Evolutionary conservation across 1,284 basidiomycete species (phyloP).

Genomic region (Austropuccinia psidii): DNA sequence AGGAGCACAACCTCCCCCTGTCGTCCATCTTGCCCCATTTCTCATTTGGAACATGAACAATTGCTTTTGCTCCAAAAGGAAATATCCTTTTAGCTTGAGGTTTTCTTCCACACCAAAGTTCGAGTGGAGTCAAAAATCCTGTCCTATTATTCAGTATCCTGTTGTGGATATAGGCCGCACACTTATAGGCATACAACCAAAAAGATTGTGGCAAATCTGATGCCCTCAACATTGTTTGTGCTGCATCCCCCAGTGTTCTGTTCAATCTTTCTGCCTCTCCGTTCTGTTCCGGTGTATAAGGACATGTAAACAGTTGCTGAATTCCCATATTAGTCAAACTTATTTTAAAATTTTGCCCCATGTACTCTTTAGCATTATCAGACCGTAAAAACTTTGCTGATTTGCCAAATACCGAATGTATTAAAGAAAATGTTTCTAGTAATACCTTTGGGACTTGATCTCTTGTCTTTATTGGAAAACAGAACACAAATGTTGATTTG

Average conservation of each 20-base stretch:
- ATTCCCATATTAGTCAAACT: not conserved
- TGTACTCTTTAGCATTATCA: not conserved
- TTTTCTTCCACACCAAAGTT: not conserved
- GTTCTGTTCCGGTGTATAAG: slow-evolving; percentile 15
- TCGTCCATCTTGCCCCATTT: not conserved
- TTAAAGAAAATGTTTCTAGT: not conserved
- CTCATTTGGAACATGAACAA: not conserved
- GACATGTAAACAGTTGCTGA: not conserved
- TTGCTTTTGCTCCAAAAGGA: not conserved
- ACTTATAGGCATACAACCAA: not conserved
- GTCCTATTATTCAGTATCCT: not conserved
- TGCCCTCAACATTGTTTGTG: not conserved
- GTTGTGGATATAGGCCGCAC: not conserved
- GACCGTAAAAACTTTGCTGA: not conserved
- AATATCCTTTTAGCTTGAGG: not conserved
- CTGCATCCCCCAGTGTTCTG: not conserved
- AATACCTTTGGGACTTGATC: not conserved
- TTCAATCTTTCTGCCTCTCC: not conserved
- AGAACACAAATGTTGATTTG: not conserved
- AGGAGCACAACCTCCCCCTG: not conserved
- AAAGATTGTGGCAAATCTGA: not conserved
- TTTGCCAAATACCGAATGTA: not conserved
- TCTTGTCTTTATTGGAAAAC: not conserved
- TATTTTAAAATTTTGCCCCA: not conserved
- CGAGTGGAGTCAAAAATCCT: not conserved